These are phyloP conservation scores for Leishmania mexicana DNA, from an alignment of 208 protist species.

Conservation along the genomic window DNA sequence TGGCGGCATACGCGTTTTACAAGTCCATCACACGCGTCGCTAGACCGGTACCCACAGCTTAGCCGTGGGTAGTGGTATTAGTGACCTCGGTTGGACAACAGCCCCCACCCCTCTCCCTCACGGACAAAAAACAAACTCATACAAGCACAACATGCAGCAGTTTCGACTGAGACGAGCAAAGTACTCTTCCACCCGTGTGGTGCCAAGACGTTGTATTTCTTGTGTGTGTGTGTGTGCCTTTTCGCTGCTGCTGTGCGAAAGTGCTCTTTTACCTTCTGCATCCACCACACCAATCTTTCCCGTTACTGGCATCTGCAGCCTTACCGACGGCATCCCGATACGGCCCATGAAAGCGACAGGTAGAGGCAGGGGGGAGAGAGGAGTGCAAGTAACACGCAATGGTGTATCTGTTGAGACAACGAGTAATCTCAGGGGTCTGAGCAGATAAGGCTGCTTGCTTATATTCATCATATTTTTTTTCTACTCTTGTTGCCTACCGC, in stretches of 20 bases:
- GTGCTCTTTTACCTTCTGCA: background rate
- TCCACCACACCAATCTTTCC: background rate
- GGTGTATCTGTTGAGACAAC: background rate
- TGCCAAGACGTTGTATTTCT: background rate
- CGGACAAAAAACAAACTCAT: background rate
- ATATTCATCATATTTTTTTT: background rate
- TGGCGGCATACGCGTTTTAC: slow-evolving; percentile 43
- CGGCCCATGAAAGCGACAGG: background rate
- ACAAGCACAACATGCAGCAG: background rate
- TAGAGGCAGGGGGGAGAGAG: background rate
- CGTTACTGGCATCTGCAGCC: background rate
- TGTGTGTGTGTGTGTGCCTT: too few species aligned
- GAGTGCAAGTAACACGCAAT: background rate
- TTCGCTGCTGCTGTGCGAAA: background rate
- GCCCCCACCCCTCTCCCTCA: too few species aligned
- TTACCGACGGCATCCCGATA: background rate
- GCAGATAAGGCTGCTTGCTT: background rate
- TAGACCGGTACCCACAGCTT: slow-evolving; percentile 19
- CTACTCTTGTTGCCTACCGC: background rate
- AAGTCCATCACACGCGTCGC: slow-evolving; percentile 30
- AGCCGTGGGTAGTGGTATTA: background rate
- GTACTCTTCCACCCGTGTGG: too few species aligned
- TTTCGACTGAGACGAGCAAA: too few species aligned
- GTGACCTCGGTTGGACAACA: background rate
- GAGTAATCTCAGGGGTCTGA: background rate